Conservation (phyloP, 2,329 filamentous ascomycete genomes). For the Cladosporium sp. region DNA sequence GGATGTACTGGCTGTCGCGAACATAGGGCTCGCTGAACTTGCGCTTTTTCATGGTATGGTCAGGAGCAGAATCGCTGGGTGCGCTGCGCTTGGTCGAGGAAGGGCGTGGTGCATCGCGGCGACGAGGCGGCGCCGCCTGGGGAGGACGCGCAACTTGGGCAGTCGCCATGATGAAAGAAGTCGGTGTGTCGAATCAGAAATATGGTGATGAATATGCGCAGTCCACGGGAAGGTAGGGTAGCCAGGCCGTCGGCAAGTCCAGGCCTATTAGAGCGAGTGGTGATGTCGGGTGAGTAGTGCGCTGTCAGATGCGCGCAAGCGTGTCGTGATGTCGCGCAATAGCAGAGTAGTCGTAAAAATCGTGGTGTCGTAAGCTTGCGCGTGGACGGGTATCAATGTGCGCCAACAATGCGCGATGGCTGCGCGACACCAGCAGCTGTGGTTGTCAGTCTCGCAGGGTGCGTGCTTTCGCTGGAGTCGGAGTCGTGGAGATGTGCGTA, state of each 20-base stretch:
- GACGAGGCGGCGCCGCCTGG: slow-evolving; percentile 40
- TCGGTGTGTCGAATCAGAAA: background rate
- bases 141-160: slow-evolving; percentile 30
- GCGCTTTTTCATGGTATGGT: slow-evolving; percentile 22
- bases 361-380: background rate
- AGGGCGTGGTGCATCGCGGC: slow-evolving; percentile 38
- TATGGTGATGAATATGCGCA: background rate
- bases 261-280: background rate
- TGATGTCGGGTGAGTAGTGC: background rate
- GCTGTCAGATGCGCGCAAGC: background rate
- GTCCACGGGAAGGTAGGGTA: background rate
- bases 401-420: background rate
- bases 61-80: slow-evolving; percentile 21
- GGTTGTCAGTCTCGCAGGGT: background rate
- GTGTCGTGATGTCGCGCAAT: background rate
- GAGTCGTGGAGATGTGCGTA: background rate
- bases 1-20: slow-evolving; percentile 68
- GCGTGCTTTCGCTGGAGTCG: background rate
- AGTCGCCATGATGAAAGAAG: slow-evolving; percentile 27
- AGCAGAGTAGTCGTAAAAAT: background rate
- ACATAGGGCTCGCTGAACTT: slow-evolving; percentile 45
- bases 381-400: background rate
- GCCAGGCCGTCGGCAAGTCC: background rate
- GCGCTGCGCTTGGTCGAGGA: slow-evolving; percentile 22
- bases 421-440: background rate